Conservation (phyloP, 2,329 filamentous ascomycete genomes). For the Pseudopyricularia cyperi region DNA sequence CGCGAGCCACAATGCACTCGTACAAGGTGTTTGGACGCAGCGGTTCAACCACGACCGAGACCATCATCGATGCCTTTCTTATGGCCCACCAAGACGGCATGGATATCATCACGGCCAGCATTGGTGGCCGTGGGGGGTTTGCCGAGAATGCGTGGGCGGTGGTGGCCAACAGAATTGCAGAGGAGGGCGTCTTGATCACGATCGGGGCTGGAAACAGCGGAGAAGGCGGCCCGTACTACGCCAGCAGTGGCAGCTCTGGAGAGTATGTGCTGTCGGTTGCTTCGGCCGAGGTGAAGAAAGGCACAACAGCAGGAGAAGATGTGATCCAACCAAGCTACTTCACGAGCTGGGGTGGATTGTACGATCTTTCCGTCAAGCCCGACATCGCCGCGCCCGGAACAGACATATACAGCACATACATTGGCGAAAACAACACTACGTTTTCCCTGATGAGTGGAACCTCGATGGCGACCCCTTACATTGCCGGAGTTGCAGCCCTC, state of each 20-base stretch:
- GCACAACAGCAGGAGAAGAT: slow-evolving; percentile 17
- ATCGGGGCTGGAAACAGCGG: slow-evolving; percentile 28
- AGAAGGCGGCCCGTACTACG: slow-evolving; percentile 10
- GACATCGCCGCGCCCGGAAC: slow-evolving; percentile 28
- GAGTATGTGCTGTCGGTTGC: slow-evolving; percentile 29
- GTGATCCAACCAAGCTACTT: slow-evolving; percentile 20
- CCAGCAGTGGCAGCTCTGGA: slow-evolving; percentile 15
- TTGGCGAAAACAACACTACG: slow-evolving; percentile 15
- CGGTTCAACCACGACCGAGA: slow-evolving; percentile 7
- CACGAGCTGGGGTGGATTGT: slow-evolving; percentile 29
- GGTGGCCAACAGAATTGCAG: slow-evolving; percentile 25
- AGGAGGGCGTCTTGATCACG: slow-evolving; percentile 23
- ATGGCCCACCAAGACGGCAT: slow-evolving; percentile 10
- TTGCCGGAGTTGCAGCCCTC: slow-evolving; percentile 27
- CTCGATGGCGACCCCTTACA: slow-evolving; percentile 34
- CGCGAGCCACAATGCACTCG: slow-evolving; percentile 12
- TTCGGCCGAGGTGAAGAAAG: slow-evolving; percentile 16
- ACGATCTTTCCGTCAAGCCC: slow-evolving; percentile 28
- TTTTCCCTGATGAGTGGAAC: slow-evolving; percentile 30
- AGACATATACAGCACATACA: slow-evolving; percentile 31
- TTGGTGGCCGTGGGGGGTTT: slow-evolving; percentile 9
- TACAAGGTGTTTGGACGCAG: slow-evolving; percentile 13
- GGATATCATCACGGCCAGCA: slow-evolving; percentile 8
- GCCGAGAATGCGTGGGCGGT: slow-evolving; percentile 20
- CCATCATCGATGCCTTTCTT: slow-evolving; percentile 11